These are phyloP conservation scores for Neurospora tetrasperma DNA, from an alignment of 495 filamentous ascomycete species.

Conservation along the genomic window DNA sequence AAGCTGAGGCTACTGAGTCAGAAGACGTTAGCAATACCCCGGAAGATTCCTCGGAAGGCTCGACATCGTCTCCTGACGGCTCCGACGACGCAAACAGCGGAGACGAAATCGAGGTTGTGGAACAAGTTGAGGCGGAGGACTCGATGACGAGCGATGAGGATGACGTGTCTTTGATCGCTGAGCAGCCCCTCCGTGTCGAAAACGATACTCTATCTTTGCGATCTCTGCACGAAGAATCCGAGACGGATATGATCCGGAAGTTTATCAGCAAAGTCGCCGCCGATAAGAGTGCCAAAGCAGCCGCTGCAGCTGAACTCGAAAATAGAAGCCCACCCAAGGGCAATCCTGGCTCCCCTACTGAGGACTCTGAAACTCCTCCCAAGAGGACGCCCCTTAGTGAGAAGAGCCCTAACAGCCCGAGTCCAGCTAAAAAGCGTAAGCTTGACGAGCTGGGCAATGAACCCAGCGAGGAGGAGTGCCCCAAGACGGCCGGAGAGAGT, in stretches of 20 bases:
- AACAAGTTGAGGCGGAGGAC: conserved; percentile 11
- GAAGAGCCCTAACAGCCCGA: conserved; percentile 30
- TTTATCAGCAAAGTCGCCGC: conserved; percentile 37
- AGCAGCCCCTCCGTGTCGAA: conserved; percentile 1
- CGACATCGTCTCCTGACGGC: background rate
- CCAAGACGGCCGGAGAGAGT: background rate
- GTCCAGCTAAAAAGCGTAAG: conserved; percentile 27
- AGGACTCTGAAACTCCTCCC: conserved; percentile 21
- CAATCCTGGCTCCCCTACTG: conserved; percentile 15
- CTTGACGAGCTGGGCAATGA: conserved; percentile 13
- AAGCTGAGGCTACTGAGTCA: background rate
- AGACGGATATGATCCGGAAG: conserved; percentile 35
- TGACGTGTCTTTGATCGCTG: conserved; percentile 12
- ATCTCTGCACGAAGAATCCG: conserved; percentile 23
- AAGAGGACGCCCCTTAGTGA: conserved; percentile 27
- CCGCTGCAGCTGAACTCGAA: conserved; percentile 13
- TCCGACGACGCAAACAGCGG: background rate
- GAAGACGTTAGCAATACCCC: background rate
- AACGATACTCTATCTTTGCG: conserved; percentile 21
- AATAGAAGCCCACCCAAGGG: conserved; percentile 14
- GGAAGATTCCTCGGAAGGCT: background rate
- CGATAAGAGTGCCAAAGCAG: conserved; percentile 31
- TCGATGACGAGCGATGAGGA: conserved; percentile 15
- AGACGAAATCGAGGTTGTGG: conserved; percentile 4
- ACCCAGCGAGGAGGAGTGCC: conserved; percentile 1